phyloP scores from a whole-genome alignment of 148 eudicot species.

The Vaccinium myrtillus region DNA sequence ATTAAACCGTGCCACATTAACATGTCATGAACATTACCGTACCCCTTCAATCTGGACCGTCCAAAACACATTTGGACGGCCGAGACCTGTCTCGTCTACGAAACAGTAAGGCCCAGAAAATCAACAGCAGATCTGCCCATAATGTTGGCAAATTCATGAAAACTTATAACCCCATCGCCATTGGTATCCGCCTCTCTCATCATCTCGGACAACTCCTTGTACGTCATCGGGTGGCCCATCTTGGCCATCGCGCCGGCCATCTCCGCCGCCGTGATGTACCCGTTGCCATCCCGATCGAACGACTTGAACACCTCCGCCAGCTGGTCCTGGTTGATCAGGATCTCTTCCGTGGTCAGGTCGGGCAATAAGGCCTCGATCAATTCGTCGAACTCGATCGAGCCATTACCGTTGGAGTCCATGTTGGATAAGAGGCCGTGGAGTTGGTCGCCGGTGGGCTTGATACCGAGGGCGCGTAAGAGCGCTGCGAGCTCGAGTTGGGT shows the following conservation, averaged over 20 bases:
- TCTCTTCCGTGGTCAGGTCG: slow-evolving; percentile 31
- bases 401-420: slow-evolving; percentile 52
- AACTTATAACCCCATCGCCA: slow-evolving; percentile 63
- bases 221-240: slow-evolving; percentile 58
- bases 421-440: slow-evolving; percentile 28
- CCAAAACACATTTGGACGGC: too few species aligned
- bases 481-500: slow-evolving; percentile 59
- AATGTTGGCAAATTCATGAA: slow-evolving; percentile 39
- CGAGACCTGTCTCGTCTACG: slow-evolving; percentile 1
- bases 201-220: slow-evolving; percentile 46
- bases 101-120: slow-evolving; percentile 31
- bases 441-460: slow-evolving; percentile 46
- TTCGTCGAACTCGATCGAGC: slow-evolving; percentile 44
- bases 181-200: slow-evolving; percentile 52
- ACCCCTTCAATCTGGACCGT: too few species aligned
- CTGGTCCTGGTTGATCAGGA: slow-evolving; percentile 45
- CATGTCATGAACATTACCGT: too few species aligned
- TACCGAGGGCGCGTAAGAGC: slow-evolving; percentile 46
- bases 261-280: slow-evolving; percentile 51
- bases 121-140: slow-evolving; percentile 44
- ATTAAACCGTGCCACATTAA: background rate
- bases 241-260: slow-evolving; percentile 54
- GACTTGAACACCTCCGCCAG: slow-evolving; percentile 46
- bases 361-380: slow-evolving; percentile 38
- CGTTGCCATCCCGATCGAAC: slow-evolving; percentile 55